Evolutionary conservation across 2,329 filamentous ascomycete genomes (phyloP).

Genomic region (Beauveria pseudobassiana): DNA sequence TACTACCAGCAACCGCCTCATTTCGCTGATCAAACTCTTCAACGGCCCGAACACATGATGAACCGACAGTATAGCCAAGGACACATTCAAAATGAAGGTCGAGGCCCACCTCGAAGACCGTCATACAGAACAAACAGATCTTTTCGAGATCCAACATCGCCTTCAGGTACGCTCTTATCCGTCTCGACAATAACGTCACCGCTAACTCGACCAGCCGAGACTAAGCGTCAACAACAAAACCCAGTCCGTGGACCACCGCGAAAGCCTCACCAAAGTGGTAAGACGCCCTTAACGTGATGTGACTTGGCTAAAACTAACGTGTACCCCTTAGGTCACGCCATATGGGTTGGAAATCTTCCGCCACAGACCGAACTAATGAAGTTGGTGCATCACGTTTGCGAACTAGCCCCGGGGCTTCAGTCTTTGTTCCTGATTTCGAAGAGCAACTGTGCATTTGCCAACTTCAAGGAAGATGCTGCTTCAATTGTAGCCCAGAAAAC

Average conservation of each 20-base stretch:
- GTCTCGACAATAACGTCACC: no score
- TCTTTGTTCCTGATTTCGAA: slow-evolving; percentile 93
- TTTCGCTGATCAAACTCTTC: slow-evolving; percentile 23
- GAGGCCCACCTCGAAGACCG: background rate
- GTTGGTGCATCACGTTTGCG: slow-evolving; percentile 86
- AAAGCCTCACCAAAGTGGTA: slow-evolving; percentile 56
- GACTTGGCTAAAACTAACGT: slow-evolving; percentile 8
- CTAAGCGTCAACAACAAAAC: background rate
- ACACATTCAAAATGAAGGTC: background rate
- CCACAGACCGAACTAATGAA: slow-evolving; percentile 73
- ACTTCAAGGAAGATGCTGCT: slow-evolving; percentile 74
- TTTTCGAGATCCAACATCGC: background rate
- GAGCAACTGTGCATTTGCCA: slow-evolving; percentile 95
- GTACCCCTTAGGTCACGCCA: slow-evolving; percentile 59
- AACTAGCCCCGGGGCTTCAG: slow-evolving; percentile 69
- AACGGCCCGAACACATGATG: background rate
- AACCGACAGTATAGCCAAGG: slow-evolving; percentile 2
- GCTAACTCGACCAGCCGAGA: background rate
- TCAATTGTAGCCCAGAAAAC: slow-evolving; percentile 72
- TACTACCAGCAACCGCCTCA: slow-evolving; percentile 30
- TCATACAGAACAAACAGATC: slow-evolving; percentile 1
- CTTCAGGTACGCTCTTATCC: background rate
- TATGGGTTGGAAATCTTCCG: slow-evolving; percentile 94
- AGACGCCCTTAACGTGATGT: slow-evolving; percentile 19
- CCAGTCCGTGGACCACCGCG: slow-evolving; percentile 40